A percentile compares a stretch with the other conserved stretches of the same genome.
Conservation (phyloP, 2,329 filamentous ascomycete species). For the Penicillium sp. region DNA sequence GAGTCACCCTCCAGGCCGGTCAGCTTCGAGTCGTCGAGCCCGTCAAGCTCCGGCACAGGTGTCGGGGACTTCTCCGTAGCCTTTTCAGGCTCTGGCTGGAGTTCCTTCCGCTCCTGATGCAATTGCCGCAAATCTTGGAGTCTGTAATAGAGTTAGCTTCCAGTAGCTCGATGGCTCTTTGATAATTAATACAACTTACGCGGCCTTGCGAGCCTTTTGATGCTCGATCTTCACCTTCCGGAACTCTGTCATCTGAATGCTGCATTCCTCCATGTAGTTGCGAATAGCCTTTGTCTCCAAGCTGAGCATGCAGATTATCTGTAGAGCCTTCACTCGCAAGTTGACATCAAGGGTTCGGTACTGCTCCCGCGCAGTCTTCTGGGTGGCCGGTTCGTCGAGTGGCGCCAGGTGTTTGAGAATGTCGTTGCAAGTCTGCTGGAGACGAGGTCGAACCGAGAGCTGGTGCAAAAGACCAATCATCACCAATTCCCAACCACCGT, state of each 20-base stretch:
- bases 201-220: slow-evolving; percentile 72
- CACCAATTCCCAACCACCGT: slow-evolving; percentile 90
- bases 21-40: slow-evolving; percentile 42
- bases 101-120: slow-evolving; percentile 50
- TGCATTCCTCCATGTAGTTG: slow-evolving; percentile 87
- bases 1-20: slow-evolving; percentile 60
- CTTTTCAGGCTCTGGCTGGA: slow-evolving; percentile 45
- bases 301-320: slow-evolving; percentile 83
- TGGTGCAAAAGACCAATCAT: slow-evolving; percentile 85
- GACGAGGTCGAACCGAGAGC: slow-evolving; percentile 72
- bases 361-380: slow-evolving; percentile 69
- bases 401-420: slow-evolving; percentile 82
- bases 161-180: slow-evolving; percentile 5
- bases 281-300: slow-evolving; percentile 84
- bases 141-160: slow-evolving; percentile 27
- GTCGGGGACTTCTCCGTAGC: slow-evolving; percentile 43
- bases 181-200: slow-evolving; percentile 45
- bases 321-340: slow-evolving; percentile 73
- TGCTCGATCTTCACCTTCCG: slow-evolving; percentile 95
- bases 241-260: slow-evolving; percentile 89
- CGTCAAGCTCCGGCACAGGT: slow-evolving; percentile 45
- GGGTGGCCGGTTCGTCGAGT: slow-evolving; percentile 70
- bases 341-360: slow-evolving; percentile 83
- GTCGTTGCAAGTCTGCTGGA: slow-evolving; percentile 72
- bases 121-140: slow-evolving; percentile 49